These are phyloP conservation scores for Boletus pseudopeckii DNA, from an alignment of 768 basidiomycete species.

Conservation along the genomic window DNA sequence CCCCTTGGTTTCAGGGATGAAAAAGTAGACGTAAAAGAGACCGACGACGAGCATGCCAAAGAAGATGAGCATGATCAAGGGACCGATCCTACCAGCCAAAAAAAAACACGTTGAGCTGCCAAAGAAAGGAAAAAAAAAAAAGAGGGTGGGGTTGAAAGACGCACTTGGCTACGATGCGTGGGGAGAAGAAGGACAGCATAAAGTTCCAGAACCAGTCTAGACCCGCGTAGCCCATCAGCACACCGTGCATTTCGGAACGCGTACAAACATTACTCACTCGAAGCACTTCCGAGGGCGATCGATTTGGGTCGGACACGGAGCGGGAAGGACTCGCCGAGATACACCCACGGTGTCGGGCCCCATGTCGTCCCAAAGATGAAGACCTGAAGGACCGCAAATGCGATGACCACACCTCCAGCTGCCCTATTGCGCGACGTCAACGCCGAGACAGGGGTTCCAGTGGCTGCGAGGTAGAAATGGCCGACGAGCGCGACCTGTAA, in stretches of 20 bases:
- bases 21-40: conserved; percentile 68
- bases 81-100: conserved; percentile 50
- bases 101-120: neutral
- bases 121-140: neutral
- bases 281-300: conserved; percentile 70
- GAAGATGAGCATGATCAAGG: conserved; percentile 74
- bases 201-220: conserved; percentile 73
- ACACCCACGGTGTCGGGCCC: conserved; percentile 77
- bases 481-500: conserved; percentile 65
- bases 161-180: conserved; percentile 56
- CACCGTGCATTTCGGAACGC: neutral
- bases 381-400: conserved; percentile 77
- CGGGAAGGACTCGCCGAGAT: conserved; percentile 78
- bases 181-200: conserved; percentile 69
- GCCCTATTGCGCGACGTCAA: conserved; percentile 55
- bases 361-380: conserved; percentile 70
- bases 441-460: conserved; percentile 42
- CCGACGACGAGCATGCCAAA: conserved; percentile 70
- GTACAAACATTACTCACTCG: conserved; percentile 33
- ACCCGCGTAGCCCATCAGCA: conserved; percentile 3
- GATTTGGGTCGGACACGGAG: conserved; percentile 74
- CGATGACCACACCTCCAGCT: conserved; percentile 66
- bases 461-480: conserved; percentile 59
- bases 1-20: conserved; percentile 80
- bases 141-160: conserved; percentile 7